A percentile compares a stretch with the other conserved stretches of the same genome.
Evolutionary conservation across 2,329 filamentous ascomycete species (phyloP).

Genomic region (Alternaria triticimaculans): DNA sequence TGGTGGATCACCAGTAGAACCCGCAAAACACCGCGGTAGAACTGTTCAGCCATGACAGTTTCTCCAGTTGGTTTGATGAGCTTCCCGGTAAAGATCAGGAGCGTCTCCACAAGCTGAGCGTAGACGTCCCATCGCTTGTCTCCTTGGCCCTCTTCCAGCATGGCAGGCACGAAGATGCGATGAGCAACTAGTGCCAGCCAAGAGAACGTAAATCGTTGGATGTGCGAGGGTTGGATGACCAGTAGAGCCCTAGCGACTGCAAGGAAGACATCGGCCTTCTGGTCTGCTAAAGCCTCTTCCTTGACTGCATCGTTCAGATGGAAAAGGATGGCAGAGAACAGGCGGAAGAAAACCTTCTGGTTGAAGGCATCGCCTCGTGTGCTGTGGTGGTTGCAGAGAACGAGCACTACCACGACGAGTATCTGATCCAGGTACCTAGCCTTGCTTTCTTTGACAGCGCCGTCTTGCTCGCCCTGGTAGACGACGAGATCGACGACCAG

Average conservation of each 20-base stretch:
- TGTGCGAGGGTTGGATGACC: slow-evolving; percentile 75
- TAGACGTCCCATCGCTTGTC: slow-evolving; percentile 76
- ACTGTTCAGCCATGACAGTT: slow-evolving; percentile 74
- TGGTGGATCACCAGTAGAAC: slow-evolving; percentile 86
- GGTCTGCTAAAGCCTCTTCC: slow-evolving; percentile 50
- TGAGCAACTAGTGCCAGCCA: slow-evolving; percentile 88
- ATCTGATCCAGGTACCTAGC: slow-evolving; percentile 78
- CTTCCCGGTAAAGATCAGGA: slow-evolving; percentile 77
- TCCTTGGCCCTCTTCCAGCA: slow-evolving; percentile 69
- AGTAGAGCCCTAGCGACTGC: slow-evolving; percentile 74
- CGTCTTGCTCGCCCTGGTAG: slow-evolving; percentile 68
- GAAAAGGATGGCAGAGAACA: slow-evolving; percentile 84
- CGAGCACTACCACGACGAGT: slow-evolving; percentile 76
- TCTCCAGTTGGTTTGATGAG: slow-evolving; percentile 77
- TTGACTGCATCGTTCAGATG: slow-evolving; percentile 70
- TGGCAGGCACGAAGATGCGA: slow-evolving; percentile 78
- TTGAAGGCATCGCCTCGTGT: slow-evolving; percentile 83
- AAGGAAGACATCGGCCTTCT: slow-evolving; percentile 73
- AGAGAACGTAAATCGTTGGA: slow-evolving; percentile 82
- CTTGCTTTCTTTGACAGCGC: slow-evolving; percentile 67
- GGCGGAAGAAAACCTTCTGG: slow-evolving; percentile 86
- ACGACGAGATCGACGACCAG: slow-evolving; percentile 78
- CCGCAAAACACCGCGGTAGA: slow-evolving; percentile 84
- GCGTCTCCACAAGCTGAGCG: slow-evolving; percentile 73
- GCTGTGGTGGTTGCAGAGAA: slow-evolving; percentile 85